phyloP scores from a whole-genome alignment of 2,329 filamentous ascomycete species.

The Aspergillus viridinutans region DNA sequence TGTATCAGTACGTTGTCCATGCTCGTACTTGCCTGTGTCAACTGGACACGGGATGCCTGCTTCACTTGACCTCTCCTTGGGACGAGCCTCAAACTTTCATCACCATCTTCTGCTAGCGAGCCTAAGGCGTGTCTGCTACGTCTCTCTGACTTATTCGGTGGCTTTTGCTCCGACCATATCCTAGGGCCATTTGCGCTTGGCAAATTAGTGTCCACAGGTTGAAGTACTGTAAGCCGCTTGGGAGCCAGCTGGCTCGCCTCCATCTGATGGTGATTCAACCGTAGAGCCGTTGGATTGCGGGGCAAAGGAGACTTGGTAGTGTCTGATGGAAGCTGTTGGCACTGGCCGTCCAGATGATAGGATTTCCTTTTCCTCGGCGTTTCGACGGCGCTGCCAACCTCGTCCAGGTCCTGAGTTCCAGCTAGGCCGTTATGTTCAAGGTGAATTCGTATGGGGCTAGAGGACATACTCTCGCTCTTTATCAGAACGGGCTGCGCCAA shows the following conservation, averaged over 20 bases:
- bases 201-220: conserved; percentile 27
- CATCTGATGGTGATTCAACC: background rate
- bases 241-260: background rate
- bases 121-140: conserved; percentile 37
- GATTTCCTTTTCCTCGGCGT: conserved; percentile 39
- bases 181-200: conserved; percentile 1
- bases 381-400: conserved; percentile 38
- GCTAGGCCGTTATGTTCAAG: conserved; percentile 26
- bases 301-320: background rate
- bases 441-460: conserved; percentile 24
- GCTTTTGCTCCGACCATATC: conserved; percentile 23
- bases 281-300: background rate
- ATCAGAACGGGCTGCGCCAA: conserved; percentile 20
- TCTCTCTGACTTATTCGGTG: conserved; percentile 31
- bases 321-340: background rate
- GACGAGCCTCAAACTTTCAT: conserved; percentile 17
- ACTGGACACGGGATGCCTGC: background rate
- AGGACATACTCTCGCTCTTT: conserved; percentile 35
- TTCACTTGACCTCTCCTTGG: background rate
- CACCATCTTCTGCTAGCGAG: conserved; percentile 50
- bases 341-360: background rate
- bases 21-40: background rate
- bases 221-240: conserved; percentile 17
- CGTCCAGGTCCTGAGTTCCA: conserved; percentile 60
- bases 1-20: conserved; percentile 6